Base-by-base conservation (phyloP, 2,329 filamentous ascomycete genomes). In the Penicillium thymicola region DNA sequence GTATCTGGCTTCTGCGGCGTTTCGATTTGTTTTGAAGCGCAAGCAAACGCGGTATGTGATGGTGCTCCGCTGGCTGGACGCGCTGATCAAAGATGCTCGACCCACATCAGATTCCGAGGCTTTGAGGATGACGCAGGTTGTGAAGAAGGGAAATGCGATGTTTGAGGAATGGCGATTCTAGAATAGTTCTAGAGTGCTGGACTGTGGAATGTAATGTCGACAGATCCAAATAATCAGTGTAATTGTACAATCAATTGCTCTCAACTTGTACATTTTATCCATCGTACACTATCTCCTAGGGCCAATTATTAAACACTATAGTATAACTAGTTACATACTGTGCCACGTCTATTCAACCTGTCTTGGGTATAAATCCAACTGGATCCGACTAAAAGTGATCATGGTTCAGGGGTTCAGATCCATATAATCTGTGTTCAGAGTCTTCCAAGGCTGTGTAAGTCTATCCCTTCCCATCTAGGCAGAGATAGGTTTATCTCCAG, bases 1-100 rank as follows among this genome's bases (percentile, higher is more conserved):
- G 54, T 86, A 86, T 78, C 77, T 93, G 57, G 87, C 86, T 0
- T 85, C 86, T 50, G 79, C 79, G 28, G 90, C 91, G 5, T 96
- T 96, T 66, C 72, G 78, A 44, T 76, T 79, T 50, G 86, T 94
- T 28, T 78, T 97, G 65, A 71, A 73, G 46, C 82, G 80, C 64
- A 90, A 88, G 71, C 92, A 96, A 79, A 87, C 87, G 34, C 82
- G 80, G 53, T 90, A 91, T 72, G 68, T 67, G 5, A 74, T 75
- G 30, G 81, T 92, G 14, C 73, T 97, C 55, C 71, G 70, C 32
- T 96, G 90, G 90, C 73, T 96, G 58, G 78, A 81, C 7, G 69
- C 59, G 14, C 77, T 84, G 64, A 73, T 77, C 16, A 66, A 66
- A 36, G 76, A 72, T 49, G 69, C 81, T 38, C 69, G 66, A 55